A percentile compares a stretch with the other conserved stretches of the same genome.
Conservation (phyloP, 2,329 filamentous ascomycete genomes). For the Aspergillus flavus region DNA sequence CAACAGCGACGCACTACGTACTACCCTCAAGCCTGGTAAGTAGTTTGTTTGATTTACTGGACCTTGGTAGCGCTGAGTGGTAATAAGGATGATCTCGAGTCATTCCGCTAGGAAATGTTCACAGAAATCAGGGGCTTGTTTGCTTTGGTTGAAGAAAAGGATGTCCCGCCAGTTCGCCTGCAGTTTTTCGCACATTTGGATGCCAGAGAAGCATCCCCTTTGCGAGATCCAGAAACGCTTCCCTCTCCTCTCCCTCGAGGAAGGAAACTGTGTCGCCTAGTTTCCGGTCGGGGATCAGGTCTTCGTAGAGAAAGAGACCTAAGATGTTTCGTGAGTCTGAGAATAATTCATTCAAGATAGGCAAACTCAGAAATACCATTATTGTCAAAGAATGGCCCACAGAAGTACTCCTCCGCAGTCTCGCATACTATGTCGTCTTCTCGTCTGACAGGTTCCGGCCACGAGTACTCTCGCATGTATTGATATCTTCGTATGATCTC, state of each 20-base stretch:
- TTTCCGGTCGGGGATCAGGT: constrained; percentile 36
- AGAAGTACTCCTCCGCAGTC: constrained; percentile 38
- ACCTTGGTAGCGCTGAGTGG: too few relatives aligned
- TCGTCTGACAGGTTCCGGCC: constrained; percentile 31
- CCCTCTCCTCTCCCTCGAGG: constrained; percentile 32
- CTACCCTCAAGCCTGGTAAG: too few relatives aligned
- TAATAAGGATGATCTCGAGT: neutral
- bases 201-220: constrained; percentile 37
- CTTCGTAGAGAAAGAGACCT: constrained; percentile 37
- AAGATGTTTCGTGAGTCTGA: constrained; percentile 24
- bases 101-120: neutral
- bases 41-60: too few relatives aligned
- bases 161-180: constrained; percentile 31
- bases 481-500: constrained; percentile 40
- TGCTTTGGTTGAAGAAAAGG: constrained; percentile 34
- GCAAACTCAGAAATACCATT: constrained; percentile 28
- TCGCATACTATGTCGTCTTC: constrained; percentile 33
- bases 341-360: constrained; percentile 19
- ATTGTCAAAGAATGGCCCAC: constrained; percentile 41
- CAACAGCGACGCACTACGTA: too few relatives aligned
- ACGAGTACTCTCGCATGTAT: constrained; percentile 33
- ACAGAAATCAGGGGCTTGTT: constrained; percentile 25
- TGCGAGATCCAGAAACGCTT: constrained; percentile 34
- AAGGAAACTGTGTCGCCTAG: constrained; percentile 32
- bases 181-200: constrained; percentile 30